Evolutionary conservation across 306 rosid species (phyloP), one percentile per base, ranked within the genome.

Genomic region (Elaeagnus macrophylla): DNA sequence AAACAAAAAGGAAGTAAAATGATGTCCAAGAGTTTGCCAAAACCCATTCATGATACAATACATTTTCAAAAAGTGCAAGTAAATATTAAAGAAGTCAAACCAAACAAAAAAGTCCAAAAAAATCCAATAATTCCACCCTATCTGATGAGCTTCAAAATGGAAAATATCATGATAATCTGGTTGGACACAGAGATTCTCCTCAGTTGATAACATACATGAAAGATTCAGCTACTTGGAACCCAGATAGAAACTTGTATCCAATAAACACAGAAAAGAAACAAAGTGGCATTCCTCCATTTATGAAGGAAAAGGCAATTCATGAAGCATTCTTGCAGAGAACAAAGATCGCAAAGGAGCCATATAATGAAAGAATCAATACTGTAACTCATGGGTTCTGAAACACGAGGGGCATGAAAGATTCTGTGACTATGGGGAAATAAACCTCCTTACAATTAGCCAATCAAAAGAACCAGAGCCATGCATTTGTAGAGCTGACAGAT

Each of bases 21-120:
- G 51, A 45, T 38, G 41, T 51, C 68, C 20, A 79, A 69, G 72
- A 77, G 55, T 47, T 53, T 63, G 60, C 66, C 70, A 39, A 79
- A 73, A 65, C 57, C 64, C 47, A 50, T 63, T 9, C 70, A 58
- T 15, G 79, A 59, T 14, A 57, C 57, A 13, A 60, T 8, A 60
- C 64, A 70, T 66, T 46, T 62, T 54, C 81, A 67, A 51, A 77
- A 75, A 80, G 71, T 77, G 70, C 83, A 73, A 63, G 52, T 51
- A 47, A 59, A 67, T 54, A 56, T 47, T 64, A 75, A 63, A 72
- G 78, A 68, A 64, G 68, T 59, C 54, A 44, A 67, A 51, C n/a
- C 16, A 60, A 56, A 62, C 49, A 81, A 70, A 69, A 54, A 53
- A 75, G 53, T 39, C 14, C 6, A 39, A 60, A 56, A 57, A 79